Percentiles rank a stretch among this genome's conserved stretches.
Evolutionary conservation across 345 rosid species (phyloP).

Genomic region (Durio zibethinus): DNA sequence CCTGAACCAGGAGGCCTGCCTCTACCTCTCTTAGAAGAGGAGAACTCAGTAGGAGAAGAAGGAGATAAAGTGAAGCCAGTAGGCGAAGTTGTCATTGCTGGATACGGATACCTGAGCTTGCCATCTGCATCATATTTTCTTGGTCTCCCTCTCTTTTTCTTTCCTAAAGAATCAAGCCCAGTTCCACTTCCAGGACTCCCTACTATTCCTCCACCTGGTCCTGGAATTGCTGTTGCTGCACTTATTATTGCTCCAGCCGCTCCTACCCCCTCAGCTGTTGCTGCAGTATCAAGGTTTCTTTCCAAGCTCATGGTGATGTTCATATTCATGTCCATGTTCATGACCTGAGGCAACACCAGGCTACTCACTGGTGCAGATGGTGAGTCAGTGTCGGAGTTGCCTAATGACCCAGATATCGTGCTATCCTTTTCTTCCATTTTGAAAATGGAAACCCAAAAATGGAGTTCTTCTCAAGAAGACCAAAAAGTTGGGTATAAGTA

Average conservation of each 20-base stretch:
- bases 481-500: background rate
- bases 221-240: background rate
- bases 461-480: background rate
- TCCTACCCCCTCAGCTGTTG: background rate
- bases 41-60: conserved; percentile 26
- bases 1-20: conserved; percentile 56
- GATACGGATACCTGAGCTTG: conserved; percentile 28
- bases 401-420: conserved; percentile 33
- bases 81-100: conserved; percentile 11
- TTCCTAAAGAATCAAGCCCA: conserved; percentile 26
- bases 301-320: conserved; percentile 15
- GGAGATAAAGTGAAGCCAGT: conserved; percentile 37
- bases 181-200: conserved; percentile 8
- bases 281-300: conserved; percentile 10
- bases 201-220: background rate
- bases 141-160: conserved; percentile 55
- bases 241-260: background rate
- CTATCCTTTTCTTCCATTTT: conserved; percentile 48
- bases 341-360: conserved; percentile 12
- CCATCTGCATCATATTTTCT: conserved; percentile 44
- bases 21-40: conserved; percentile 42
- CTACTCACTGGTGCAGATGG: conserved; percentile 34
- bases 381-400: conserved; percentile 43
- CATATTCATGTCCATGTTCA: conserved; percentile 7
- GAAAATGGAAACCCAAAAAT: background rate